phyloP scores from a whole-genome alignment of 1,284 basidiomycete genomes.

The Microbotryum silenes-acaulis region DNA sequence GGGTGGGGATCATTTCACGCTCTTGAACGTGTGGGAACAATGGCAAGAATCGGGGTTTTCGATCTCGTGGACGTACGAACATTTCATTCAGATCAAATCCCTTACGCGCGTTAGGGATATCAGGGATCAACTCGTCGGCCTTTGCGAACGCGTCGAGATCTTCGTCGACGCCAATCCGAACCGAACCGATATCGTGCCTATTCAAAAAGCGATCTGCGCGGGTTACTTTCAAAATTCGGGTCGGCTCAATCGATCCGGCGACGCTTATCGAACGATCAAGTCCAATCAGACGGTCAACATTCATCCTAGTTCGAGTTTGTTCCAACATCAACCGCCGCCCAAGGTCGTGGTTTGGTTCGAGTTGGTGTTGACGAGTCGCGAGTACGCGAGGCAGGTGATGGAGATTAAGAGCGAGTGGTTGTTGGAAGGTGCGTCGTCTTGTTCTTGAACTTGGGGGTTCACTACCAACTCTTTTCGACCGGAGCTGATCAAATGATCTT shows the following conservation, averaged over 20 bases:
- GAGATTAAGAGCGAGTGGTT: constrained; percentile 93
- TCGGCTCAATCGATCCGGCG: constrained; percentile 37
- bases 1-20: constrained; percentile 96
- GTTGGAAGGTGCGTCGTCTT: constrained; percentile 57
- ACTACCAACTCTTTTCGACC: neutral
- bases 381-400: constrained; percentile 77
- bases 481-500: neutral
- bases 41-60: constrained; percentile 97
- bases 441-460: too few relatives aligned
- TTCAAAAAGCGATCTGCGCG: constrained; percentile 89
- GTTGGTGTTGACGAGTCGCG: constrained; percentile 55
- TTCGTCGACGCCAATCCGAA: constrained; percentile 80
- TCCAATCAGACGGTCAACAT: constrained; percentile 89
- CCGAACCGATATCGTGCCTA: constrained; percentile 77
- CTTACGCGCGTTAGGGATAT: constrained; percentile 90
- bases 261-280: constrained; percentile 37
- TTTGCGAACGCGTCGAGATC: constrained; percentile 96
- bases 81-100: constrained; percentile 96
- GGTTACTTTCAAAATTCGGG: constrained; percentile 48
- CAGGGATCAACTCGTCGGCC: constrained; percentile 79
- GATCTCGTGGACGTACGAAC: constrained; percentile 60
- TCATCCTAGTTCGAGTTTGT: constrained; percentile 89
- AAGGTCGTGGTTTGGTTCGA: constrained; percentile 91
- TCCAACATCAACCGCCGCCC: constrained; percentile 90
- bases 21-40: constrained; percentile 96